Percentiles rank a stretch among this genome's conserved stretches.
phyloP scores from a whole-genome alignment of 176 grass and related monocot genomes.

The Thalia dealbata region DNA sequence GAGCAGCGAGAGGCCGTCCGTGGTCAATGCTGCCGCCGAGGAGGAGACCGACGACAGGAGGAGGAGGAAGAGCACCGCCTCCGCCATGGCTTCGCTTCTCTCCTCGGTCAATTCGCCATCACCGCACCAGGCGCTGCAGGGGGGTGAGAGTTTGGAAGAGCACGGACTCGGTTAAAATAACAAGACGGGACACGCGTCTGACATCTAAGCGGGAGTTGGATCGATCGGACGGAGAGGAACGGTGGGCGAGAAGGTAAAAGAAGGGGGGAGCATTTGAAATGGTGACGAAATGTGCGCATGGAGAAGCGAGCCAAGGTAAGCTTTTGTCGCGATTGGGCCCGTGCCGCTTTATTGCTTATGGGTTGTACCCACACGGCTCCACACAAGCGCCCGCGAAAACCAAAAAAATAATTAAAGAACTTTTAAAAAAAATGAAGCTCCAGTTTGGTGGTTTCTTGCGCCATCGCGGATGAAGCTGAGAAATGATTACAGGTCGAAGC shows the following conservation, averaged over 20 bases:
- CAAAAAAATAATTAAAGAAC: too few species aligned
- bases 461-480: not conserved
- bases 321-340: too few species aligned
- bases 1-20: slow-evolving; percentile 79
- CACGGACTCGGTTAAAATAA: not conserved
- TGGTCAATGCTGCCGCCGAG: slow-evolving; percentile 1
- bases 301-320: too few species aligned
- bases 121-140: not conserved
- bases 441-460: not conserved
- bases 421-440: too few species aligned
- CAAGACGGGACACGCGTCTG: not conserved
- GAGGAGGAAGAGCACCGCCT: not conserved
- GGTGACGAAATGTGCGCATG: too few species aligned
- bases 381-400: too few species aligned
- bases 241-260: too few species aligned
- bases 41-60: not conserved
- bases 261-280: too few species aligned
- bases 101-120: not conserved
- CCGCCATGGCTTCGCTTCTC: not conserved
- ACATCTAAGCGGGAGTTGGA: not conserved
- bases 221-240: not conserved
- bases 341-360: too few species aligned
- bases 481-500: not conserved
- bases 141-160: not conserved
- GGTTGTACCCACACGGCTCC: too few species aligned